phyloP scores from a whole-genome alignment of 495 filamentous ascomycete genomes.

The Talaromyces nanjingensis region DNA sequence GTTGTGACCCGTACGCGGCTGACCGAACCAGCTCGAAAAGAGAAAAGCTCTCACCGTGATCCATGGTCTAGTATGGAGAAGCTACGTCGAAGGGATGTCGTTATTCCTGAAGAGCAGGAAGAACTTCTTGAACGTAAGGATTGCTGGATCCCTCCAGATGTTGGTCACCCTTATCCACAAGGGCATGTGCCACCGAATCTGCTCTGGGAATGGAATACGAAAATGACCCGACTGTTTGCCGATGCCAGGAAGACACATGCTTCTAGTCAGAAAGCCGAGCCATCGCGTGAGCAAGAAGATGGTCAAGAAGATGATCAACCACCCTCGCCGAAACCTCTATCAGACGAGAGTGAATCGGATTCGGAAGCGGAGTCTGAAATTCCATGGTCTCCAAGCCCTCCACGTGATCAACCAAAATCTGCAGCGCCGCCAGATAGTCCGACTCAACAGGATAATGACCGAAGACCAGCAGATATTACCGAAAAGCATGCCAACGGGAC shows the following conservation, averaged over 20 bases:
- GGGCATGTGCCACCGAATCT: conserved; percentile 32
- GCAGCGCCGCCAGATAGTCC: conserved; percentile 1
- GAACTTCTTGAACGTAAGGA: conserved; percentile 45
- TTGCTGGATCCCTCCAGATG: conserved; percentile 34
- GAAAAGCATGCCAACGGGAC: not conserved
- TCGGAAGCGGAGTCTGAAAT: conserved; percentile 13
- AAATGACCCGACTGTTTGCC: conserved; percentile 18
- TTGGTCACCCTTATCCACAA: conserved; percentile 16
- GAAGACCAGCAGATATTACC: not conserved
- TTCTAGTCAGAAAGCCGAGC: conserved; percentile 17
- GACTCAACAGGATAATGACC: not conserved
- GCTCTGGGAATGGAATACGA: conserved; percentile 30
- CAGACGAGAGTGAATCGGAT: conserved; percentile 4
- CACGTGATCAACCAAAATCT: conserved; percentile 2
- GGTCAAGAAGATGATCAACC: not conserved
- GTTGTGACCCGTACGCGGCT: not conserved
- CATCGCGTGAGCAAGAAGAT: conserved; percentile 7
- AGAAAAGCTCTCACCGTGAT: conserved; percentile 7
- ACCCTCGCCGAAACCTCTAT: not conserved
- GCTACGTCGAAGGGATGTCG: conserved; percentile 40
- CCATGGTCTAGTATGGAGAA: conserved; percentile 32
- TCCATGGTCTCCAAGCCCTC: conserved; percentile 9
- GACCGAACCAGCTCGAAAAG: not conserved
- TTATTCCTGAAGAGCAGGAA: conserved; percentile 54
- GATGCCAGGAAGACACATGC: conserved; percentile 13